Percentiles rank a stretch among this genome's conserved stretches.
These are phyloP conservation scores for Euphorbia peplus DNA, from an alignment of 345 rosid genomes.

Conservation along the genomic window DNA sequence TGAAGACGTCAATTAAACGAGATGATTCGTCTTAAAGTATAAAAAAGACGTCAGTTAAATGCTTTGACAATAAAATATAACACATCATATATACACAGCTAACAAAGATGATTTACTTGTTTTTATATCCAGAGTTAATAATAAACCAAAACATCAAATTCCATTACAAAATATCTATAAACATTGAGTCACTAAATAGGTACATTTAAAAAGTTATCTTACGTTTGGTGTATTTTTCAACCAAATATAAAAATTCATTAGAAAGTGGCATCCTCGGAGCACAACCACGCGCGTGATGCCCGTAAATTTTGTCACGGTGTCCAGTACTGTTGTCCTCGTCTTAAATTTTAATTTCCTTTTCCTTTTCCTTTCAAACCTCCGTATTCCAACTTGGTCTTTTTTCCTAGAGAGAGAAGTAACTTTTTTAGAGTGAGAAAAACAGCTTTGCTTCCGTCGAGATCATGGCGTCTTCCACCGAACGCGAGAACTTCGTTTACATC, in stretches of 20 bases:
- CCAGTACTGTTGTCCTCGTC: not conserved
- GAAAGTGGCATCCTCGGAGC: not conserved
- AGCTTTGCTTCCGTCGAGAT: not conserved
- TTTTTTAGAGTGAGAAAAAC: conserved; percentile 4
- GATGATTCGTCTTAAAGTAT: too few relatives aligned
- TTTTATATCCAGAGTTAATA: too few relatives aligned
- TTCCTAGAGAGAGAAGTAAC: not conserved
- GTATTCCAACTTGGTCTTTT: not conserved
- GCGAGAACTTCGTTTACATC: conserved; percentile 43
- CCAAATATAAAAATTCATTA: not conserved
- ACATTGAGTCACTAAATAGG: too few relatives aligned
- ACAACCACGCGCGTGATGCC: not conserved
- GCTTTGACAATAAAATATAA: too few relatives aligned
- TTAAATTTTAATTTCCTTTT: not conserved
- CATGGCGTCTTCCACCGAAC: conserved; percentile 39
- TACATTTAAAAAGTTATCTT: too few relatives aligned
- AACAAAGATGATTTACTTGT: too few relatives aligned
- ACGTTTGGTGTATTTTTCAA: too few relatives aligned
- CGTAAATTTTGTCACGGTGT: not conserved
- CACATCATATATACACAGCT: too few relatives aligned
- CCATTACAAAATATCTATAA: too few relatives aligned
- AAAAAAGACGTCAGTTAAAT: too few relatives aligned
- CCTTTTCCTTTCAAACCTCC: not conserved
- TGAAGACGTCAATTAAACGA: too few relatives aligned
- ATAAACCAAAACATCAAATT: too few relatives aligned